Percentiles rank a stretch among this genome's conserved stretches.
Conservation (phyloP, 2,329 filamentous ascomycete genomes). For the Camillea tinctor region DNA sequence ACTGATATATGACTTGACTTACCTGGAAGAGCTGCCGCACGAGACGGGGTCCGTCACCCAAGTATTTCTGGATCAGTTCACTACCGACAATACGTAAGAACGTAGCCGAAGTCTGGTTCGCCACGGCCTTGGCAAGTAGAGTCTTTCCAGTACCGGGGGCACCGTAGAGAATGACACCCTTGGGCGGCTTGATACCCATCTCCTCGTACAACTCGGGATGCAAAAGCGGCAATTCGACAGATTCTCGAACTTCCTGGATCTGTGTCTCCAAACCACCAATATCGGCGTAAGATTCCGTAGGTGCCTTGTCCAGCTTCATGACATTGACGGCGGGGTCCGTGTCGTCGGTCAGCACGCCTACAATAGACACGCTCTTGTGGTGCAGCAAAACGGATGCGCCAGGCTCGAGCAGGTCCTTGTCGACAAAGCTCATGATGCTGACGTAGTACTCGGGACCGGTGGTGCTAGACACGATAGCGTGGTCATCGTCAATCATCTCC, state of each 20-base stretch:
- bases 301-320: slow-evolving; percentile 99
- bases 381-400: slow-evolving; percentile 93
- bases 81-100: slow-evolving; percentile 97
- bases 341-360: slow-evolving; percentile 95
- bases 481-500: slow-evolving; percentile 98
- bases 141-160: slow-evolving; percentile 97
- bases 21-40: slow-evolving; percentile 94
- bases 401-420: slow-evolving; percentile 96
- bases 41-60: slow-evolving; percentile 90
- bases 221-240: slow-evolving; percentile 89
- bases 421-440: slow-evolving; percentile 99
- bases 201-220: slow-evolving; percentile 98
- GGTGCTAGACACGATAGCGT: slow-evolving; percentile 96
- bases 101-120: slow-evolving; percentile 97
- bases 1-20: slow-evolving; percentile 28
- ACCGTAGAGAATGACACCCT: slow-evolving; percentile 98
- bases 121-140: slow-evolving; percentile 91
- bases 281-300: slow-evolving; percentile 96
- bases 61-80: slow-evolving; percentile 97
- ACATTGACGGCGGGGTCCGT: slow-evolving; percentile 93
- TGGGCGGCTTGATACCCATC: slow-evolving; percentile 99
- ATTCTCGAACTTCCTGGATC: slow-evolving; percentile 97
- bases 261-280: slow-evolving; percentile 94
- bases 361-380: slow-evolving; percentile 97
- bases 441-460: slow-evolving; percentile 99